A percentile compares a stretch with the other conserved stretches of the same genome.
phyloP scores from a whole-genome alignment of 1,139 yeast species.

The Geotrichum histeridarum region DNA sequence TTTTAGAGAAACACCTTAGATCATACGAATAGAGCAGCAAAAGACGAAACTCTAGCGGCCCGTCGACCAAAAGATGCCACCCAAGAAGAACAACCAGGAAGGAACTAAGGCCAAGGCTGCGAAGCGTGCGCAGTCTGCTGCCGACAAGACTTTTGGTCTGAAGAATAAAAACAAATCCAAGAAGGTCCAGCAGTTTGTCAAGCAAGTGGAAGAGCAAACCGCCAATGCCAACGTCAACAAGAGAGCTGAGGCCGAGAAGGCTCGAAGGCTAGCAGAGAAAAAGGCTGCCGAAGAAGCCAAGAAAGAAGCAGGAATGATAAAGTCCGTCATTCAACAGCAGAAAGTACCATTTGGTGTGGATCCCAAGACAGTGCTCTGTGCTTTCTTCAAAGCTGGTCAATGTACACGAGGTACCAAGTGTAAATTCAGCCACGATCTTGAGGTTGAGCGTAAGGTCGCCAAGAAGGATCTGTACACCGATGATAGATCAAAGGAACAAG shows the following conservation, averaged over 20 bases:
- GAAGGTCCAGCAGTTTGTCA: conserved; percentile 81
- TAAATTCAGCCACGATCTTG: conserved; percentile 88
- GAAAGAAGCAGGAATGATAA: conserved; percentile 76
- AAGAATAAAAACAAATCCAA: conserved; percentile 77
- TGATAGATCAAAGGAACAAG: conserved; percentile 69
- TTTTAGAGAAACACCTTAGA: no score
- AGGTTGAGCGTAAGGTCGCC: conserved; percentile 78
- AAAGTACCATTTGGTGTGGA: conserved; percentile 96
- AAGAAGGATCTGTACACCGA: conserved; percentile 93
- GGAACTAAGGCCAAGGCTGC: conserved; percentile 57
- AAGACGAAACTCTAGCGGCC: neutral
- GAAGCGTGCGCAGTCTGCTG: conserved; percentile 64
- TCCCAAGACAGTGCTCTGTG: conserved; percentile 91
- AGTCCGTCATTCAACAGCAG: conserved; percentile 61
- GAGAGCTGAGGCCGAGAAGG: conserved; percentile 72
- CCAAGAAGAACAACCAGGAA: conserved; percentile 66
- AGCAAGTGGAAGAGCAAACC: conserved; percentile 67
- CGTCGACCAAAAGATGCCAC: conserved; percentile 24
- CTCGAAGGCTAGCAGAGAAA: conserved; percentile 75
- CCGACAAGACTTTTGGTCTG: conserved; percentile 91
- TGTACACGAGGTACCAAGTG: conserved; percentile 90
- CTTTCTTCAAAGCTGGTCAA: conserved; percentile 79
- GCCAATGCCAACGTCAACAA: conserved; percentile 50
- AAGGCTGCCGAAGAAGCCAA: conserved; percentile 87
- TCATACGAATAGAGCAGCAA: neutral